A percentile compares a stretch with the other conserved stretches of the same genome.
phyloP scores from a whole-genome alignment of 129 eudicot species.

The Escallonia rubra region DNA sequence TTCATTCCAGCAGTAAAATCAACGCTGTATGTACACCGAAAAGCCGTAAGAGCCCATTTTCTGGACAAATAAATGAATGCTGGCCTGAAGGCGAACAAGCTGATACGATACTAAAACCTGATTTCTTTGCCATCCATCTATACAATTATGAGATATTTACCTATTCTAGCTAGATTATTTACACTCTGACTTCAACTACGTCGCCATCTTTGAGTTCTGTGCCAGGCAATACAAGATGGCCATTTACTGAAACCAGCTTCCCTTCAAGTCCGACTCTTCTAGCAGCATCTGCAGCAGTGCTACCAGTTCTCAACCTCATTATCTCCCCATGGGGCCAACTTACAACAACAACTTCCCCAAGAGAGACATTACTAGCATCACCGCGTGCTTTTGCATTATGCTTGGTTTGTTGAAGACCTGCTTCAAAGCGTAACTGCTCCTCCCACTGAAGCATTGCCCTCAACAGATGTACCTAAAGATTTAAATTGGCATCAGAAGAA shows the following conservation, averaged over 20 bases:
- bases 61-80: neutral
- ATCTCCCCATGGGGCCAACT: constrained; percentile 94
- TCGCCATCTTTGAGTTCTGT: constrained; percentile 91
- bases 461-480: constrained; percentile 57
- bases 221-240: constrained; percentile 67
- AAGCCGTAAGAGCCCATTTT: neutral
- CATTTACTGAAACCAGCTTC: constrained; percentile 78
- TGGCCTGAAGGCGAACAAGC: neutral
- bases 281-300: constrained; percentile 99
- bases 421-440: constrained; percentile 80
- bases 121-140: no score
- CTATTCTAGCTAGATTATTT: neutral
- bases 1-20: constrained; percentile 10
- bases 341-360: constrained; percentile 84
- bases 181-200: constrained; percentile 73
- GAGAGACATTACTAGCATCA: constrained; percentile 11
- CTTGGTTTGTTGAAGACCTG: constrained; percentile 43
- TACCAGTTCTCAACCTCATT: constrained; percentile 72
- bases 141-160: no score
- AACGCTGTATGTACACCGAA: constrained; percentile 9
- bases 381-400: constrained; percentile 8
- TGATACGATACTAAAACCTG: neutral
- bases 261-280: constrained; percentile 82
- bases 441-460: constrained; percentile 99
- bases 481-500: neutral